Evolutionary conservation across 176 grass and related monocot genomes (phyloP).

Genomic region (Zoysia japonica): DNA sequence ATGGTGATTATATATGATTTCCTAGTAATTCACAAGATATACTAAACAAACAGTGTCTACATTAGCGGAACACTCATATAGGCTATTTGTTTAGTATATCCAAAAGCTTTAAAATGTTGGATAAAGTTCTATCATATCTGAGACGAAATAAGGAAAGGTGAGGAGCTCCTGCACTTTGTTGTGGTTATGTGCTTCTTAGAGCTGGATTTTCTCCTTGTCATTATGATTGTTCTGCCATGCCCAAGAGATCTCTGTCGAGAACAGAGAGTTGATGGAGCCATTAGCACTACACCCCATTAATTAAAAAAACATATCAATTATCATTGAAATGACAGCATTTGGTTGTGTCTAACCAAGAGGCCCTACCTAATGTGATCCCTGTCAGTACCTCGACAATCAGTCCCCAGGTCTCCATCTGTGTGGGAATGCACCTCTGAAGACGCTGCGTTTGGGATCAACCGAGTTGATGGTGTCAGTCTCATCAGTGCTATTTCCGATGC

Average conservation of each 20-base stretch:
- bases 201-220: neutral
- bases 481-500: neutral
- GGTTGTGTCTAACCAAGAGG: neutral
- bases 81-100: neutral
- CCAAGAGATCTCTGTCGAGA: neutral
- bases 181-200: neutral
- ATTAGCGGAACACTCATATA: too few species aligned
- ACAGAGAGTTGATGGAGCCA: neutral
- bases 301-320: neutral
- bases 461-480: neutral
- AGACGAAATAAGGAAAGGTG: neutral
- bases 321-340: neutral
- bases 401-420: neutral
- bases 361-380: neutral
- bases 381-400: neutral
- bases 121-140: neutral
- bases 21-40: too few species aligned
- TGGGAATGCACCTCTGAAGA: neutral
- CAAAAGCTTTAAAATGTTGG: neutral
- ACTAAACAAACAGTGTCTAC: too few species aligned
- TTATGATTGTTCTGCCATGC: neutral
- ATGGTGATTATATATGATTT: too few species aligned
- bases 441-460: neutral
- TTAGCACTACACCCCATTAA: neutral
- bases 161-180: neutral